These are phyloP conservation scores for Pyracantha coccinea DNA, from an alignment of 331 rosid genomes.

Conservation along the genomic window DNA sequence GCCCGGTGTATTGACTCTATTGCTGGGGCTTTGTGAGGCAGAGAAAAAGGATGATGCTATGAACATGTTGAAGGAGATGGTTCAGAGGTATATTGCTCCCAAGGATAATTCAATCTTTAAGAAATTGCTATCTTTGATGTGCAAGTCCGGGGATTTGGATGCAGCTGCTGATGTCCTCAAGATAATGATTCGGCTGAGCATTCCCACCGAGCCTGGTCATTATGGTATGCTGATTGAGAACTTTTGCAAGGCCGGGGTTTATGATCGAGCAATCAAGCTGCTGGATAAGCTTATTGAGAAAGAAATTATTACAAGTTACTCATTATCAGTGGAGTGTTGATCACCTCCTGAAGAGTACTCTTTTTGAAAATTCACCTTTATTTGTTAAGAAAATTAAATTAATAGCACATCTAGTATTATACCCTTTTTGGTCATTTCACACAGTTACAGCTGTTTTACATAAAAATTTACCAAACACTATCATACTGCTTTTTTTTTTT, in stretches of 20 bases:
- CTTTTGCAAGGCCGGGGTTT: slow-evolving; percentile 53
- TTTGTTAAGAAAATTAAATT: too few species aligned
- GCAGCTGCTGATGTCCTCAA: slow-evolving; percentile 59
- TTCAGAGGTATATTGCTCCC: slow-evolving; percentile 42
- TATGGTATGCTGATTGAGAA: slow-evolving; percentile 62
- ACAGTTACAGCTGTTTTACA: too few species aligned
- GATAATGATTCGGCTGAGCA: slow-evolving; percentile 56
- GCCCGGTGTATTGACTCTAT: slow-evolving; percentile 58
- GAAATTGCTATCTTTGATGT: slow-evolving; percentile 42
- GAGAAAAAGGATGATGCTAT: slow-evolving; percentile 48
- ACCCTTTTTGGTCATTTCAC: too few species aligned
- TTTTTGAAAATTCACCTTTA: too few species aligned
- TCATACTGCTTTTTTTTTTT: too few species aligned
- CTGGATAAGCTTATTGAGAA: slow-evolving; percentile 70
- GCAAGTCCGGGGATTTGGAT: slow-evolving; percentile 59
- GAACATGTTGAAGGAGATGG: slow-evolving; percentile 60
- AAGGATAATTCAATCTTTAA: slow-evolving; percentile 55
- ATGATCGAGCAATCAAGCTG: slow-evolving; percentile 53
- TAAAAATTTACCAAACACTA: too few species aligned
- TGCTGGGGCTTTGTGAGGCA: slow-evolving; percentile 64
- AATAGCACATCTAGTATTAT: too few species aligned
- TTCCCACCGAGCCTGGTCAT: slow-evolving; percentile 80
- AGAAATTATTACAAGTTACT: slow-evolving; percentile 56
- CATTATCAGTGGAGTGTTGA: too few species aligned
- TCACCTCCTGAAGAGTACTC: too few species aligned